Percentiles rank a stretch among this genome's conserved stretches.
These are phyloP conservation scores for Catenaria anguillulae DNA, from an alignment of 371 early-diverging fungal genomes.

Conservation along the genomic window DNA sequence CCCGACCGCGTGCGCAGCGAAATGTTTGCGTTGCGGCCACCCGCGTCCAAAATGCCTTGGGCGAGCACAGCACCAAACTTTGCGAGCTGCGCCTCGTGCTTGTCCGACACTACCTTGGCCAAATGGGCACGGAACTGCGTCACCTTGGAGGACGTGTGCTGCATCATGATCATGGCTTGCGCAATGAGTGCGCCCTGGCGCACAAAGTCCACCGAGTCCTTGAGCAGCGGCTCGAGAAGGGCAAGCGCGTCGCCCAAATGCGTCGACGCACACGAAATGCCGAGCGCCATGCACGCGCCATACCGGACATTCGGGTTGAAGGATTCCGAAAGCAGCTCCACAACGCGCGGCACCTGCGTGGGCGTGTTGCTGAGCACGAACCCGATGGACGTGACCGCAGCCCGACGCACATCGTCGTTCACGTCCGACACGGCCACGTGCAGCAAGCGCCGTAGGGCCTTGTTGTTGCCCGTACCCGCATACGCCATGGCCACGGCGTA, in stretches of 20 bases:
- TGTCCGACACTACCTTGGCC: conserved; percentile 78
- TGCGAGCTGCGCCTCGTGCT: conserved; percentile 84
- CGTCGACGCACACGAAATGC: conserved; percentile 95
- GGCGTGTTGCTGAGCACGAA: conserved; percentile 83
- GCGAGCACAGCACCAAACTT: conserved; percentile 96
- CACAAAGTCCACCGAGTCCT: conserved; percentile 95
- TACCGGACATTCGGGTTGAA: conserved; percentile 97
- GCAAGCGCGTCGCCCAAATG: conserved; percentile 64
- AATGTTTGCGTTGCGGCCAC: conserved; percentile 92
- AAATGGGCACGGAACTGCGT: conserved; percentile 48
- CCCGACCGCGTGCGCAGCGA: conserved; percentile 79
- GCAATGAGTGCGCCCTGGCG: conserved; percentile 97
- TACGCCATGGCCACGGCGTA: conserved; percentile 95
- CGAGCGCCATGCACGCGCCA: conserved; percentile 92
- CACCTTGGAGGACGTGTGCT: conserved; percentile 80
- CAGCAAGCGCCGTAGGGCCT: conserved; percentile 79
- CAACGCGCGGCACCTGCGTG: conserved; percentile 87
- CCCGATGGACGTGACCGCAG: conserved; percentile 94
- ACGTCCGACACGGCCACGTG: conserved; percentile 96
- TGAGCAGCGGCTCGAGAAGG: conserved; percentile 91
- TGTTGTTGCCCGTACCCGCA: conserved; percentile 92
- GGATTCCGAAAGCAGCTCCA: conserved; percentile 92
- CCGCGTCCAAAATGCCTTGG: conserved; percentile 95
- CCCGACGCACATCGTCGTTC: conserved; percentile 96
- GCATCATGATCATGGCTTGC: conserved; percentile 91